A percentile compares a stretch with the other conserved stretches of the same genome.
phyloP scores from a whole-genome alignment of 1,139 yeast species.

The Taphrina wiesneri region DNA sequence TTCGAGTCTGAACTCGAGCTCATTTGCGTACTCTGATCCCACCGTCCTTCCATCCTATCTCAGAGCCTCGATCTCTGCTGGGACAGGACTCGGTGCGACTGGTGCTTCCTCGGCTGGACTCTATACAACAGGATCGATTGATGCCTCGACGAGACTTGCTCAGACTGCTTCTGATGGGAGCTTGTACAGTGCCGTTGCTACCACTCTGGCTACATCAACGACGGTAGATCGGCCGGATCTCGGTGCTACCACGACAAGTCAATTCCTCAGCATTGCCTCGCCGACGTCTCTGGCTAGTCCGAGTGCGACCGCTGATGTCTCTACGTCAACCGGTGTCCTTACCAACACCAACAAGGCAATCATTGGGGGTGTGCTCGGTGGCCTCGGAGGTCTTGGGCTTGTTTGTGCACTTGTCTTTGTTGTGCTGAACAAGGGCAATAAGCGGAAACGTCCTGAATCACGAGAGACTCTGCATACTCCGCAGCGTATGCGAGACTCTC shows the following conservation, averaged over 20 bases:
- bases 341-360: conserved; percentile 1
- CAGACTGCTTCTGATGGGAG: neutral
- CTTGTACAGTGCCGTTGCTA: neutral
- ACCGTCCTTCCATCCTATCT: neutral
- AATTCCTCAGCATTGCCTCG: neutral
- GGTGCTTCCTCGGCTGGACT: neutral
- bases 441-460: conserved; percentile 1
- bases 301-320: neutral
- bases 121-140: neutral
- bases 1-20: neutral
- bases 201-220: neutral
- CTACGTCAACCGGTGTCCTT: neutral
- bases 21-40: neutral
- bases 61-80: neutral
- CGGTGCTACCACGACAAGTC: neutral
- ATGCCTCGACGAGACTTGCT: neutral
- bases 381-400: conserved; percentile 18
- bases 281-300: neutral
- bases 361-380: conserved; percentile 20
- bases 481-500: conserved; percentile 8
- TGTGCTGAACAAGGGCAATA: conserved; percentile 4
- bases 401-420: conserved; percentile 7
- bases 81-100: neutral
- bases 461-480: conserved; percentile 3
- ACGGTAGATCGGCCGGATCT: neutral